Evolutionary conservation across 192 early-diverging fungal species (phyloP), one percentile per base, ranked within the genome.

Genomic region (Jimgerdemannia flammicorona): DNA sequence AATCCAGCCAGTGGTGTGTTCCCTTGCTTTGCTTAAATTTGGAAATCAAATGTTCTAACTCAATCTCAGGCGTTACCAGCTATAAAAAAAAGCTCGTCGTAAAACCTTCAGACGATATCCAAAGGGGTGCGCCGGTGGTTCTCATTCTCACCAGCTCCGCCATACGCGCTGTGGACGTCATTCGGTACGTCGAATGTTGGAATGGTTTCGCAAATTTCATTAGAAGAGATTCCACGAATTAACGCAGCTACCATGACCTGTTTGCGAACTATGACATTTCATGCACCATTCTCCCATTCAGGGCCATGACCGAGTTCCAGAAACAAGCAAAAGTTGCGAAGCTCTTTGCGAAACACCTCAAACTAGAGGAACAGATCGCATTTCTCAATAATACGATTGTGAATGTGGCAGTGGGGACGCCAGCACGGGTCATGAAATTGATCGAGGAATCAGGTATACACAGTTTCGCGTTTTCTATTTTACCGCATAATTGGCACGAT

Each of bases 271-370:
- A 29, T 29, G 29, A 29, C 0, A 29, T 29, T 29, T 29, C 29
- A 29, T 29, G 29, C 29, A 29, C 29, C 29, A 68, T 41, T 19
- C 67, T 0, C 40, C 18, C 17, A 49, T 71, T 14, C 66, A 78
- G 81, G 39, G 79, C 80, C 29, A 67, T 91, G 67, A 84, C 87
- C 41, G 79, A 83, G 49, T 80, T 89, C 14, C 80, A 83, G 39
- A 86, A 88, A 71, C 81, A 85, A 44, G 80, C 82, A 66, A 85
- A 84, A 71, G 79, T 93, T 40, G 91, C 82, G 29, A 95, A 95
- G 83, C 77, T 95, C 65, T 95, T 95, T 80, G 90, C 92, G 3
- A 88, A 91, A 66, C 93, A 95, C 78, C 77, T 95, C 79, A 95
- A 95, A 75, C 78, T 93, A 2, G 72, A 86, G 42, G 92, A 95